Evolutionary conservation across 805 yeast genomes (phyloP), one percentile per base, ranked within the genome.

Genomic region (Schizosaccharomyces osmophilus): DNA sequence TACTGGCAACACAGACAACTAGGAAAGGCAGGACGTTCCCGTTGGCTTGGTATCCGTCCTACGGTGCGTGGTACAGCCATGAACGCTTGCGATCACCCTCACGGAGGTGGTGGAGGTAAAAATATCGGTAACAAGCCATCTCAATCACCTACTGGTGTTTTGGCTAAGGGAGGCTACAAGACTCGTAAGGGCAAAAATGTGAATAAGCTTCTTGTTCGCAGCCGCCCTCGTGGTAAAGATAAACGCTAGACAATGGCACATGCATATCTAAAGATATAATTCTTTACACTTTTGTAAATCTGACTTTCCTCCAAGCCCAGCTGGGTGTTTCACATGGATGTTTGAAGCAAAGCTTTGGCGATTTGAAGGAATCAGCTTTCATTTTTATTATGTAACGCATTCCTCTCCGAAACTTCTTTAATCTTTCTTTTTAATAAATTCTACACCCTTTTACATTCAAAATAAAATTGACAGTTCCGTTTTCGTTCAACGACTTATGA

Each of bases 81-180:
- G 95, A 93, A 93, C 75, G 93, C 93, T 65, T 81, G 83, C 71
- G 97, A 93, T 73, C 98, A 93, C 77, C 98, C 98, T 66, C 89
- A 87, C 69, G 98, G 98, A 78, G 98, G 98, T 83, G 98, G 98
- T 75, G 83, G 98, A 79, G 98, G 98, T 81, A 93, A 93, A 74
- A 85, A 95, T 64, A 93, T 93, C 82, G 87, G 95, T 65, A 89
- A 90, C 74, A 90, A 87, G 76, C 79, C 85, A 63, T 86, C 97
- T 22, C 87, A 85, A 77, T 85, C 95, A 62, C 94, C 94, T 72
- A 90, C 97, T 96, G 98, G 98, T 69, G 83, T 83, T 64, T 73
- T 85, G 69, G 64, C 62, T 24, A 45, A 45, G 13, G 59, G 26
- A n/a, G 57, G 57, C 15, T 51, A 24, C n/a, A 31, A 32, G 22